Evolutionary conservation across 805 yeast species (phyloP), one percentile per base, ranked within the genome.

Genomic region (Candida tallmaniae): DNA sequence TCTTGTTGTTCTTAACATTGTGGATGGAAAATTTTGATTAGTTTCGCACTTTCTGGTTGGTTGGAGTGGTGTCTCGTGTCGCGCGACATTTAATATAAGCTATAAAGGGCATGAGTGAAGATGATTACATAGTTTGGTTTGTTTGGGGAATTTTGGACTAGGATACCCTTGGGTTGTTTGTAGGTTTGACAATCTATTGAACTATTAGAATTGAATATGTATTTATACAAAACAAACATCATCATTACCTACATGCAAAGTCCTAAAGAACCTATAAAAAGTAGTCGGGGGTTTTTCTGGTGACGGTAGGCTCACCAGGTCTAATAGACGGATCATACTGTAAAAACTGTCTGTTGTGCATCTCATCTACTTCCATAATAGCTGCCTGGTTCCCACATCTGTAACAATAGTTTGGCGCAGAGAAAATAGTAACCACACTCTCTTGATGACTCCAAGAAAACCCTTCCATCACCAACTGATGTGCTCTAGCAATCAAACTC

Each of bases 361-460:
- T 83, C 61, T 89, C 97, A 60, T 89, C 96, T 42, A 89, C 96
- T 65, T 89, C 96, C 97, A 89, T 89, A 48, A 89, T 86, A 24
- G 96, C 96, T 28, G 97, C 97, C 68, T 87, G 96, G 65, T 89
- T 89, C 52, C 97, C 97, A 68, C 97, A 89, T 66, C 97, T 76
- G 62, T 89, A 89, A 65, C 97, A 89, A 61, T 89, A 89, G 62
- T 89, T 89, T 41, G 97, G 97, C 19, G 97, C 97, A 40, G 87
- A 77, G 59, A 88, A 89, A 38, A 89, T 87, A 21, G 97, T 89
- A 27, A 89, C 97, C 29, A 89, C 97, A 41, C 79, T 75, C 65
- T 89, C 95, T 60, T 84, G 94, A 65, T 89, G 96, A 25, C 90
- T 77, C 96, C 96, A 89, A 29, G 86, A 77, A 57, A 79, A 89